Percentiles rank a stretch among this genome's conserved stretches.
These are phyloP conservation scores for Phytophthora colocasiae DNA, from an alignment of 352 stramenopile genomes.

Conservation along the genomic window DNA sequence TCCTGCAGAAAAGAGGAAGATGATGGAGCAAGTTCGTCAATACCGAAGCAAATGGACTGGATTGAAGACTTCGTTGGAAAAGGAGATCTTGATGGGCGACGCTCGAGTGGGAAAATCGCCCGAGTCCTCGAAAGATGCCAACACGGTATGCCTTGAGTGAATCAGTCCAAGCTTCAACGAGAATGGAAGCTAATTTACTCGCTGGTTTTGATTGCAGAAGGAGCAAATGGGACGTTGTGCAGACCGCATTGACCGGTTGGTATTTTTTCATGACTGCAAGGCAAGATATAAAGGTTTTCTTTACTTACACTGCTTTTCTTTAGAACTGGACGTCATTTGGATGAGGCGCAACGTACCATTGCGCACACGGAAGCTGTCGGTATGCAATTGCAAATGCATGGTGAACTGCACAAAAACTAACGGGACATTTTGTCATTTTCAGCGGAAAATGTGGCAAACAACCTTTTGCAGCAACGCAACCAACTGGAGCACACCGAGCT, in stretches of 20 bases:
- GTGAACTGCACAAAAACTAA: not conserved
- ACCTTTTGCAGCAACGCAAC: conserved; percentile 71
- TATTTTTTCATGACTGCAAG: not conserved
- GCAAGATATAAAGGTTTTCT: no score
- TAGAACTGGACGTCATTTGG: conserved; percentile 74
- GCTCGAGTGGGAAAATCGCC: conserved; percentile 34
- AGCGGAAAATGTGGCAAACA: conserved; percentile 78
- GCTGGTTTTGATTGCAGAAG: conserved; percentile 28
- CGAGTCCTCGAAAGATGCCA: conserved; percentile 32
- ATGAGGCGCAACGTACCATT: conserved; percentile 76
- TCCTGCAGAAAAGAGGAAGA: conserved; percentile 48
- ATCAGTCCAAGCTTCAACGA: not conserved
- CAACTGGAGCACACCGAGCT: conserved; percentile 70
- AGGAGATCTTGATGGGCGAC: conserved; percentile 61
- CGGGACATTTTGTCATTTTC: not conserved
- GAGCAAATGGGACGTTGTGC: conserved; percentile 55
- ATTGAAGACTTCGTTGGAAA: conserved; percentile 65
- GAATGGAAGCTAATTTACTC: not conserved
- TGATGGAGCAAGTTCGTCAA: conserved; percentile 50
- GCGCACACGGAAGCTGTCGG: conserved; percentile 77
- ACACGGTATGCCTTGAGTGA: conserved; percentile 16
- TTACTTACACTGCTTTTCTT: not conserved
- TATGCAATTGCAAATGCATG: conserved; percentile 20
- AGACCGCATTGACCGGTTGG: conserved; percentile 53
- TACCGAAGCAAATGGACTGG: conserved; percentile 57